A percentile compares a stretch with the other conserved stretches of the same genome.
Conservation (phyloP, 139 green algal genomes). For the Chlamydomonas sphaeroides region DNA sequence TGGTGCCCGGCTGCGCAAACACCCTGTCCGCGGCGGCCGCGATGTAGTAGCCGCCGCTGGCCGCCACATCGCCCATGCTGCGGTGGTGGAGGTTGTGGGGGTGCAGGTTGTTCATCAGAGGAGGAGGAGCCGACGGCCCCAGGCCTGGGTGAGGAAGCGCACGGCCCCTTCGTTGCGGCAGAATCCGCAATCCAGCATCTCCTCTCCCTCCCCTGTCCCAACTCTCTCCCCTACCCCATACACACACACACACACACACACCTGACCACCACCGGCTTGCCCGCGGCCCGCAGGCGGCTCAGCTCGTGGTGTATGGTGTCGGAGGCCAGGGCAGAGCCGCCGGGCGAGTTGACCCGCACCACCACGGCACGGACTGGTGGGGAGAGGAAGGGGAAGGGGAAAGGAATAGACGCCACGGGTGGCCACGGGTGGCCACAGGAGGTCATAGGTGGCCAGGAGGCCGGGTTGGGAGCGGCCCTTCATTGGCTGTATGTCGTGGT, state of each 20-base stretch:
- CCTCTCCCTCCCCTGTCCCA: too few relatives aligned
- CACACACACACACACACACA: background rate
- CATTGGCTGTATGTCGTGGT: too few relatives aligned
- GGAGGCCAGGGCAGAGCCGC: conserved; percentile 88
- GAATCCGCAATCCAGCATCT: too few relatives aligned
- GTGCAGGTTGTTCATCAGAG: too few relatives aligned
- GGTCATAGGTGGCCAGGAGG: too few relatives aligned
- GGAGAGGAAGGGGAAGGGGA: background rate
- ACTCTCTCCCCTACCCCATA: too few relatives aligned
- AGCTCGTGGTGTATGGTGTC: conserved; percentile 94
- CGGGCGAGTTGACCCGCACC: conserved; percentile 86
- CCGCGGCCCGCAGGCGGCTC: conserved; percentile 41
- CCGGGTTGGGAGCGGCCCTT: too few relatives aligned
- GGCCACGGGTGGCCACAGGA: background rate
- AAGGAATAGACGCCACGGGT: background rate
- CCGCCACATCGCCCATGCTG: conserved; percentile 92
- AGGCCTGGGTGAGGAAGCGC: too few relatives aligned
- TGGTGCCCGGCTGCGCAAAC: conserved; percentile 86
- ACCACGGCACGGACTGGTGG: conserved; percentile 76
- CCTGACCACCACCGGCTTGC: conserved; percentile 83
- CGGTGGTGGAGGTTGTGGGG: too few relatives aligned
- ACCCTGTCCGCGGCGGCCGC: conserved; percentile 68
- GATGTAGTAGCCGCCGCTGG: conserved; percentile 95
- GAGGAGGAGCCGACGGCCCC: too few relatives aligned
- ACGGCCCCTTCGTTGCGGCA: too few relatives aligned